These are phyloP conservation scores for Ambrosia artemisiifolia DNA, from an alignment of 129 eudicot genomes.

Conservation along the genomic window DNA sequence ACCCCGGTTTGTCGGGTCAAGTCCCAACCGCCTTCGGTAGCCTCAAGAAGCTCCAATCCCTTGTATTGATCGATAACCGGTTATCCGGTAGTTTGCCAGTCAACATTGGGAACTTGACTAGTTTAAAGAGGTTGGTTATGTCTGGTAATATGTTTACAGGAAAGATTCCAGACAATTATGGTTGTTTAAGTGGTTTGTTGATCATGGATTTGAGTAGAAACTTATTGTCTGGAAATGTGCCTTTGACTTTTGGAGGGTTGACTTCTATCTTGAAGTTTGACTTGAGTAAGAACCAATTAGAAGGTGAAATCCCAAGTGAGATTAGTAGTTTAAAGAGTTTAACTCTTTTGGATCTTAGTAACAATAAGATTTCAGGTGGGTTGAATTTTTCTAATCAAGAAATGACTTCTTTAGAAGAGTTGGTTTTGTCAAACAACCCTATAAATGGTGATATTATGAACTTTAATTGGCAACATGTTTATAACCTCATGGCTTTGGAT, in stretches of 20 bases:
- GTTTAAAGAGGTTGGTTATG: constrained; percentile 56
- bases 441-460: constrained; percentile 52
- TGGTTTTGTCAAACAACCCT: constrained; percentile 65
- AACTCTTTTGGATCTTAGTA: constrained; percentile 73
- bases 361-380: constrained; percentile 62
- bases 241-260: constrained; percentile 56
- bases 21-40: constrained; percentile 52
- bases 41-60: constrained; percentile 62
- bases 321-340: constrained; percentile 53
- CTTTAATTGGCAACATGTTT: constrained; percentile 50
- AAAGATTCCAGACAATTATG: constrained; percentile 49
- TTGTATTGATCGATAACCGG: constrained; percentile 60
- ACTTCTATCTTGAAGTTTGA: constrained; percentile 74
- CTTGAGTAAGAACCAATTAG: constrained; percentile 56
- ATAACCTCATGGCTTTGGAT: constrained; percentile 49
- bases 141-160: constrained; percentile 56
- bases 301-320: constrained; percentile 52
- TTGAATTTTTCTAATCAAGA: constrained; percentile 48
- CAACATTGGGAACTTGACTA: constrained; percentile 43
- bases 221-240: constrained; percentile 52
- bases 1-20: constrained; percentile 54
- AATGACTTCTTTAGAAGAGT: constrained; percentile 60
- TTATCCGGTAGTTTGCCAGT: constrained; percentile 48
- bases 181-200: constrained; percentile 49
- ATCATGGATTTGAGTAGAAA: constrained; percentile 78